These are phyloP conservation scores for Imleria badia DNA, from an alignment of 768 basidiomycete genomes.

Conservation along the genomic window DNA sequence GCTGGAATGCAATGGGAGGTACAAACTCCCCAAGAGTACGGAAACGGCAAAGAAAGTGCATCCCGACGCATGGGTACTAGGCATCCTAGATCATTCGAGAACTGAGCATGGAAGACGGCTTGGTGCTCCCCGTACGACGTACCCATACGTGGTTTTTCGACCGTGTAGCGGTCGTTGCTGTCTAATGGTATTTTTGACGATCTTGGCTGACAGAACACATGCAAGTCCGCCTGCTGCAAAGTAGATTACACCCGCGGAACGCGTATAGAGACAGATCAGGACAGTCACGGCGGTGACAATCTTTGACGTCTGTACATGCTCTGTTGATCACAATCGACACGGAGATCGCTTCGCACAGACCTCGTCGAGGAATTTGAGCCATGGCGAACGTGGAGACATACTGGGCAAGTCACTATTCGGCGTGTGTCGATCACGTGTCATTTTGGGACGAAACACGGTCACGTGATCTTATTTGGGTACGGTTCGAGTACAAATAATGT, in stretches of 20 bases:
- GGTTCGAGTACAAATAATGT: conserved; percentile 29
- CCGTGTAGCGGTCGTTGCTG: conserved; percentile 59
- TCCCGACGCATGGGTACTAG: conserved; percentile 75
- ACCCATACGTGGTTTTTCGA: conserved; percentile 69
- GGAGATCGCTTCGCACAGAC: conserved; percentile 11
- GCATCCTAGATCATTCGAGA: conserved; percentile 56
- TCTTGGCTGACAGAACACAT: conserved; percentile 59
- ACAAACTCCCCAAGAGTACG: conserved; percentile 52
- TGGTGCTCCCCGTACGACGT: conserved; percentile 16
- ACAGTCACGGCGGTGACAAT: conserved; percentile 55
- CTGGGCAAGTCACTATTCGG: no score
- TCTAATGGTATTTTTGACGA: conserved; percentile 56
- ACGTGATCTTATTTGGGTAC: conserved; percentile 33
- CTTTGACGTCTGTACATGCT: conserved; percentile 50
- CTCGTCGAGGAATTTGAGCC: conserved; percentile 35
- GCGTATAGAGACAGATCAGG: conserved; percentile 52
- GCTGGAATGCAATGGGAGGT: conserved; percentile 58
- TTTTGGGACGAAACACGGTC: conserved; percentile 27
- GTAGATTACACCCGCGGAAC: conserved; percentile 61
- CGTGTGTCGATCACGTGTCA: conserved; percentile 8
- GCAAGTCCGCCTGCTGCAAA: conserved; percentile 56
- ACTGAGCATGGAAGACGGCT: not conserved
- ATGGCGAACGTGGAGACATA: conserved; percentile 18
- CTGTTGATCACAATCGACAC: conserved; percentile 1
- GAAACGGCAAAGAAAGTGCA: conserved; percentile 67